These are phyloP conservation scores for Canna indica DNA, from an alignment of 176 grass and related monocot species.

Conservation along the genomic window DNA sequence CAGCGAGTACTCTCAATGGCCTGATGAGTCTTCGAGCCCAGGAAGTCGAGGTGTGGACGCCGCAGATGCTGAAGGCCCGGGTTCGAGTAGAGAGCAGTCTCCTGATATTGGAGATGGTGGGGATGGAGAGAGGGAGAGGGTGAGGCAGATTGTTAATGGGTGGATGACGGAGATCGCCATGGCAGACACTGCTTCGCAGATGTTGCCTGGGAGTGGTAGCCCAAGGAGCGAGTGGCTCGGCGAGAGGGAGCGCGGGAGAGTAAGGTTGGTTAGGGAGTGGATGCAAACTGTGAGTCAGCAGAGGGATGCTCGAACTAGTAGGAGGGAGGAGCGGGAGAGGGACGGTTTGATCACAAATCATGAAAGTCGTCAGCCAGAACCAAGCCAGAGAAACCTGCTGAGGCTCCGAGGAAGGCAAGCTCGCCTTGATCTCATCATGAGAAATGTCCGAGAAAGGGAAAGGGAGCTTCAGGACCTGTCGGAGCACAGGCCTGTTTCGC, in stretches of 20 bases:
- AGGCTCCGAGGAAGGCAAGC: slow-evolving; percentile 16
- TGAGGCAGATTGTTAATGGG: slow-evolving; percentile 66
- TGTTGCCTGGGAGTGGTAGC: slow-evolving; percentile 7
- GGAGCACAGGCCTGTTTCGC: slow-evolving; percentile 51
- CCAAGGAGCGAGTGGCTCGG: slow-evolving; percentile 56
- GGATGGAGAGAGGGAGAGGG: slow-evolving; percentile 46
- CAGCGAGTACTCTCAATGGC: slow-evolving; percentile 5
- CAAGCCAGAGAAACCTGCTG: neutral
- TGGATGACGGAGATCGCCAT: slow-evolving; percentile 25
- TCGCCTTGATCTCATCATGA: slow-evolving; percentile 24
- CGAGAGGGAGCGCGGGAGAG: slow-evolving; percentile 79
- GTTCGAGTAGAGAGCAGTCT: slow-evolving; percentile 50
- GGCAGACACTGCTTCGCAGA: neutral
- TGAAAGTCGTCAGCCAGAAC: neutral
- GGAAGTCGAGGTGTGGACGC: neutral
- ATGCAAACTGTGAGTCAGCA: slow-evolving; percentile 80
- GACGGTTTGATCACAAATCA: neutral
- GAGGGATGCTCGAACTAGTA: slow-evolving; percentile 30
- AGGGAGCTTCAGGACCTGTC: slow-evolving; percentile 84
- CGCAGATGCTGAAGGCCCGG: slow-evolving; percentile 21
- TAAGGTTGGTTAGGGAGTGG: slow-evolving; percentile 84
- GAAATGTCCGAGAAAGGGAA: slow-evolving; percentile 53
- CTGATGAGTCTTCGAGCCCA: neutral
- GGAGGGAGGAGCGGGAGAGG: slow-evolving; percentile 26
- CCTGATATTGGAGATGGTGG: slow-evolving; percentile 51